Evolutionary conservation across 2,329 filamentous ascomycete genomes (phyloP).

Genomic region (Colletotrichum tofieldiae): DNA sequence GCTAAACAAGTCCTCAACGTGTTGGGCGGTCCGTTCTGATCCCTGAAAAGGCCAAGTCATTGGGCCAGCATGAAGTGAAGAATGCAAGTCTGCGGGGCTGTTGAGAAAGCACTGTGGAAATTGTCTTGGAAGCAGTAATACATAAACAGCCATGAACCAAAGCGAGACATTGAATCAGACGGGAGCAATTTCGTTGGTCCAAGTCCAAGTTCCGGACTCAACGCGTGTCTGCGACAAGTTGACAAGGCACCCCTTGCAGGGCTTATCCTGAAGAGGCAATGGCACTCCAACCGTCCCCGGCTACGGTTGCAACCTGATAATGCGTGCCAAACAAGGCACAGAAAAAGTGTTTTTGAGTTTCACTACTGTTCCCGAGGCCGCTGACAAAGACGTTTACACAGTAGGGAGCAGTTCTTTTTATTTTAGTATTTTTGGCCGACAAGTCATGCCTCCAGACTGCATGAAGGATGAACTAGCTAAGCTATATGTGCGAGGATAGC

Average conservation of each 20-base stretch:
- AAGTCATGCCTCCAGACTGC: not conserved
- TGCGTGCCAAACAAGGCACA: constrained; percentile 35
- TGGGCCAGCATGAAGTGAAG: not conserved
- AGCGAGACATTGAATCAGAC: constrained; percentile 1
- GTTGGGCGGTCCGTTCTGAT: constrained; percentile 28
- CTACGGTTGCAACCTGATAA: constrained; percentile 2
- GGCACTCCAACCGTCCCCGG: constrained; percentile 1
- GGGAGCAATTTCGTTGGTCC: constrained; percentile 6
- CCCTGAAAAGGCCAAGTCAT: not conserved
- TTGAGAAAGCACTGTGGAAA: not conserved
- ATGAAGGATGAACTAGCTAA: not conserved
- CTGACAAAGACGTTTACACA: constrained; percentile 9
- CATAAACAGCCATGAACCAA: constrained; percentile 6
- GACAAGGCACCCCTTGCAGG: constrained; percentile 22
- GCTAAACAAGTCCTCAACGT: constrained; percentile 26
- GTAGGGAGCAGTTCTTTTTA: constrained; percentile 8
- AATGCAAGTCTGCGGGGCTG: not conserved
- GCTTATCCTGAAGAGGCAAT: constrained; percentile 18
- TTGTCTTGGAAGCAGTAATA: not conserved
- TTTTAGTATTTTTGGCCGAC: not conserved
- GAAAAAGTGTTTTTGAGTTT: constrained; percentile 5
- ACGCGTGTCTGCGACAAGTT: constrained; percentile 4
- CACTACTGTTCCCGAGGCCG: not conserved
- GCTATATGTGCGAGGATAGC: not conserved
- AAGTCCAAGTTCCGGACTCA: not conserved